Percentiles rank a stretch among this genome's conserved stretches.
phyloP scores from a whole-genome alignment of 805 yeast genomes.

The Candida sithepensis region DNA sequence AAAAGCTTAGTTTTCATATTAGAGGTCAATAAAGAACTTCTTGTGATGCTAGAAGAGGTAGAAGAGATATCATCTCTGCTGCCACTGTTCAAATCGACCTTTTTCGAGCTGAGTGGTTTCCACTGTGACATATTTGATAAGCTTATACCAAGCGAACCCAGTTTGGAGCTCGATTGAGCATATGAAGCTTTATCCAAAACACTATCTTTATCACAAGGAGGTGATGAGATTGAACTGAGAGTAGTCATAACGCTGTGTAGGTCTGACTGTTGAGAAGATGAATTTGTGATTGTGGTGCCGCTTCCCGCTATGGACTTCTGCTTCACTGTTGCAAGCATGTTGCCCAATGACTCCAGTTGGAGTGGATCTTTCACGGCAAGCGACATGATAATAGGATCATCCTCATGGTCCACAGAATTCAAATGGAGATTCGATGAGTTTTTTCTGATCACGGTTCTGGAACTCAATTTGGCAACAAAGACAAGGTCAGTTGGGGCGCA shows the following conservation, averaged over 20 bases:
- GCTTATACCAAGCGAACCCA: background rate
- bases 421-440: slow-evolving; percentile 20
- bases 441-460: slow-evolving; percentile 14
- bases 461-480: slow-evolving; percentile 16
- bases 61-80: background rate
- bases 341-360: slow-evolving; percentile 8
- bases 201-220: background rate
- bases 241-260: slow-evolving; percentile 17
- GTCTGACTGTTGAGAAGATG: slow-evolving; percentile 23
- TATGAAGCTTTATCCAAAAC: background rate
- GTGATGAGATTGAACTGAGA: background rate
- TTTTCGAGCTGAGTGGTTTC: slow-evolving; percentile 1
- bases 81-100: background rate
- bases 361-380: slow-evolving; percentile 6
- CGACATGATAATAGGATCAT: slow-evolving; percentile 7
- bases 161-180: background rate
- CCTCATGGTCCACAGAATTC: slow-evolving; percentile 5
- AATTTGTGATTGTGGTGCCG: slow-evolving; percentile 18
- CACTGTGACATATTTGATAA: background rate
- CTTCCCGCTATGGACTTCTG: background rate
- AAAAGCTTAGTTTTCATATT: slow-evolving; percentile 7
- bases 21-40: slow-evolving; percentile 1
- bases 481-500: slow-evolving; percentile 9
- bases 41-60: background rate
- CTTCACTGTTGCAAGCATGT: slow-evolving; percentile 2